Percentiles rank a stretch among this genome's conserved stretches.
Conservation (phyloP, 495 filamentous ascomycete species). For the Neurospora sp. region DNA sequence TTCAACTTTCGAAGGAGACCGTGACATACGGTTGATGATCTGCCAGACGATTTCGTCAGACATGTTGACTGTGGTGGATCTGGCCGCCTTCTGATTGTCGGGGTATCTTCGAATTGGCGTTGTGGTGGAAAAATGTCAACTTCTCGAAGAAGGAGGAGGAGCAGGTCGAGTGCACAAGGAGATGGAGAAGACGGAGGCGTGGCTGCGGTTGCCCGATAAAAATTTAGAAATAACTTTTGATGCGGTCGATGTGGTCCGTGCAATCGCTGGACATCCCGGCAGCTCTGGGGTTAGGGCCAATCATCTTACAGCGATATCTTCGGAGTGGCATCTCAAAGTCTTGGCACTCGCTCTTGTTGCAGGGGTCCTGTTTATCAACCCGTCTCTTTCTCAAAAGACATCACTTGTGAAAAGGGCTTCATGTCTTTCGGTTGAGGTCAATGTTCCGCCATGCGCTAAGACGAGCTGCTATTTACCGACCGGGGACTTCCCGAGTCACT, state of each 20-base stretch:
- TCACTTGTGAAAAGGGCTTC: not conserved
- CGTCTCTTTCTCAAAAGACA: not conserved
- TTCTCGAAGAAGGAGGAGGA: not conserved
- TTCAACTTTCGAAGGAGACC: not conserved
- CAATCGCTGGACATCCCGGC: not conserved
- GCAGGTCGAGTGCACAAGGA: not conserved
- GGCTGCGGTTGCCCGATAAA: not conserved
- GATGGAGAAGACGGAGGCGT: not conserved
- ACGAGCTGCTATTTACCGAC: conserved; percentile 3
- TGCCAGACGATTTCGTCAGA: conserved; percentile 96
- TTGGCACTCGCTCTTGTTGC: not conserved
- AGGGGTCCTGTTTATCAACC: not conserved
- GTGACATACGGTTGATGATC: conserved; percentile 25
- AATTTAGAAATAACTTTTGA: conserved; percentile 1
- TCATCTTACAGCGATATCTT: not conserved
- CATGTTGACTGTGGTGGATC: conserved; percentile 7
- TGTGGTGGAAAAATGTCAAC: not conserved
- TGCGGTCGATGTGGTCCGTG: not conserved
- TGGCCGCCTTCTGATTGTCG: not conserved
- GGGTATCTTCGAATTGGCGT: not conserved
- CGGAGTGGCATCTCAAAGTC: not conserved
- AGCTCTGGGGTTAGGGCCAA: not conserved
- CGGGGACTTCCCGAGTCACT: not conserved
- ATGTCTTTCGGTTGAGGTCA: conserved; percentile 10
- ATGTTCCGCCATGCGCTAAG: conserved; percentile 28